Percentiles rank a stretch among this genome's conserved stretches.
phyloP scores from a whole-genome alignment of 1,284 basidiomycete genomes.

The Megacollybia platyphylla region DNA sequence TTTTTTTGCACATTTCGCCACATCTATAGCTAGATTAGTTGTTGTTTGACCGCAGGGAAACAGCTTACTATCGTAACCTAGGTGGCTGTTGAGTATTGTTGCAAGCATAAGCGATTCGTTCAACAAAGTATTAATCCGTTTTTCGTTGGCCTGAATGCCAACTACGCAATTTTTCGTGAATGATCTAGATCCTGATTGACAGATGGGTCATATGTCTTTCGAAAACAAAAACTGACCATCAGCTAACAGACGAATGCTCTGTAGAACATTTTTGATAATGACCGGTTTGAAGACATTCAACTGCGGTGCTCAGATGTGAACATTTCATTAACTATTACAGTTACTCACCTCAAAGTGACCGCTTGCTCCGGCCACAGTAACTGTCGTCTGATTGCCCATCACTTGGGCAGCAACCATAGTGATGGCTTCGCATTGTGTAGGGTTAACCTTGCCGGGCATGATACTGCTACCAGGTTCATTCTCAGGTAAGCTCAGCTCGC shows the following conservation, averaged over 20 bases:
- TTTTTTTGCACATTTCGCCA: conserved; percentile 98
- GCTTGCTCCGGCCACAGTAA: conserved; percentile 87
- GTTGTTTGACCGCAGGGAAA: conserved; percentile 3
- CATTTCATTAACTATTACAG: not conserved
- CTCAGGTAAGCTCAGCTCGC: conserved; percentile 90
- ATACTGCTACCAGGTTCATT: conserved; percentile 99
- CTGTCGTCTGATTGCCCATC: conserved; percentile 94
- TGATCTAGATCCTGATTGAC: conserved; percentile 58
- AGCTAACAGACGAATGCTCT: conserved; percentile 86
- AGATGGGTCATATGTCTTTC: conserved; percentile 4
- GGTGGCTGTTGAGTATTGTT: conserved; percentile 85
- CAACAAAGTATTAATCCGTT: conserved; percentile 79
- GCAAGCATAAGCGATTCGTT: conserved; percentile 97
- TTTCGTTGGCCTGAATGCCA: conserved; percentile 93
- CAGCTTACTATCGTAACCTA: conserved; percentile 88
- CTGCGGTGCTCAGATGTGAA: conserved; percentile 22
- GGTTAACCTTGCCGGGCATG: conserved; percentile 99
- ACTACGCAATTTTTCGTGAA: conserved; percentile 97
- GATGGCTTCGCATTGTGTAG: conserved; percentile 96
- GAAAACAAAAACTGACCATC: conserved; percentile 50
- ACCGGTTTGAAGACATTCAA: conserved; percentile 99
- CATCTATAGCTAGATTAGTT: conserved; percentile 43
- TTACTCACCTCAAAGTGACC: conserved; percentile 86
- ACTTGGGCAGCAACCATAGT: conserved; percentile 99
- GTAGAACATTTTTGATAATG: conserved; percentile 94